These are phyloP conservation scores for Lactarius sanguifluus DNA, from an alignment of 768 basidiomycete genomes.

Conservation along the genomic window DNA sequence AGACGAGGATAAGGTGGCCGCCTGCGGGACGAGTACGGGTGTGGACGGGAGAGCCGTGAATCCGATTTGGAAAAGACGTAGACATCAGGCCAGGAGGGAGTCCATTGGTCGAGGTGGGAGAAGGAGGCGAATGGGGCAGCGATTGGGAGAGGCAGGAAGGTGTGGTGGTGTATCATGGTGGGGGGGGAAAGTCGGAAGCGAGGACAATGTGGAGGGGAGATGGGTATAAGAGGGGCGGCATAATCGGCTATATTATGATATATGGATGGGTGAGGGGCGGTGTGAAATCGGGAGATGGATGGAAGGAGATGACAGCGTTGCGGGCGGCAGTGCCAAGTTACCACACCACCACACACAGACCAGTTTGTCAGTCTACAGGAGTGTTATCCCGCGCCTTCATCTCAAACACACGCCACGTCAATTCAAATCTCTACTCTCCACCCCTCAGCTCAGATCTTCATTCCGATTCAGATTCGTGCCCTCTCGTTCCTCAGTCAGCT, in stretches of 20 bases:
- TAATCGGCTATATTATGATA: constrained; percentile 27
- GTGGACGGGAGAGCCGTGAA: constrained; percentile 15
- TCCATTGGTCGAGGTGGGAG: constrained; percentile 31
- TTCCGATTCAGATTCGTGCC: constrained; percentile 9
- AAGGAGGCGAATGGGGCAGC: constrained; percentile 25
- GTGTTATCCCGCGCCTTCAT: not conserved
- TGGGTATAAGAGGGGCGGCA: constrained; percentile 28
- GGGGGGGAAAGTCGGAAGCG: constrained; percentile 18
- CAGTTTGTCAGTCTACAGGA: not conserved
- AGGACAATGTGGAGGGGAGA: constrained; percentile 26
- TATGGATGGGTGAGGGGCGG: constrained; percentile 26
- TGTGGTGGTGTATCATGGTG: constrained; percentile 32
- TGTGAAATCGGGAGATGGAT: constrained; percentile 29
- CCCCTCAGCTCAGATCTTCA: not conserved
- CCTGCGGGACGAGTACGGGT: constrained; percentile 5
- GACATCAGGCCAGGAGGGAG: constrained; percentile 16
- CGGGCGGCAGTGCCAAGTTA: constrained; percentile 5
- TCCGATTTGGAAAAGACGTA: constrained; percentile 21
- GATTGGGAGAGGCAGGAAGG: constrained; percentile 27
- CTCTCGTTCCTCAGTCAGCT: not conserved
- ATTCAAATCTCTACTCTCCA: constrained; percentile 5
- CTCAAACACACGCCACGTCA: constrained; percentile 22
- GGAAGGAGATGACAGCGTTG: constrained; percentile 26
- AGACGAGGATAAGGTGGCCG: constrained; percentile 7
- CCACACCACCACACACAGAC: constrained; percentile 1